Percentiles rank a stretch among this genome's conserved stretches.
Conservation (phyloP, 192 early-diverging fungal genomes). For the Mortierella claussenii region DNA sequence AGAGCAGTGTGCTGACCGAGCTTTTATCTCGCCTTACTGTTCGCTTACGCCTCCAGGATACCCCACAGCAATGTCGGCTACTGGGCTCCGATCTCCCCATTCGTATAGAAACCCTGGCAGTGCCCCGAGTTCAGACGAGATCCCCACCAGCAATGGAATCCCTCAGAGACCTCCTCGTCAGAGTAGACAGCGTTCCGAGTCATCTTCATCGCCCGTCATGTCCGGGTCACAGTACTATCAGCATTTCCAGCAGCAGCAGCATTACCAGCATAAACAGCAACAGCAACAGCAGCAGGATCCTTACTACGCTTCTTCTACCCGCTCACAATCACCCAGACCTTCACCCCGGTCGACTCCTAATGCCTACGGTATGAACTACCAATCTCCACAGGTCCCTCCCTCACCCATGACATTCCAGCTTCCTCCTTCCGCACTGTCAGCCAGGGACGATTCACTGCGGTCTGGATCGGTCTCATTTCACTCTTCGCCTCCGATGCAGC, state of each 20-base stretch:
- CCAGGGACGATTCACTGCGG: conserved; percentile 21
- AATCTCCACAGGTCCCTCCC: conserved; percentile 31
- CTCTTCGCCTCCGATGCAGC: conserved; percentile 3
- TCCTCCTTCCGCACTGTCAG: conserved; percentile 39
- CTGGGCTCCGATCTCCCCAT: conserved; percentile 35
- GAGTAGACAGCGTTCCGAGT: conserved; percentile 28
- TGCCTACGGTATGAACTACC: conserved; percentile 15
- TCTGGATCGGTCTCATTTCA: conserved; percentile 29
- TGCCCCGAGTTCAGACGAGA: conserved; percentile 29
- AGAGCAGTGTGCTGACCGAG: no score
- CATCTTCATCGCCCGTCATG: conserved; percentile 26
- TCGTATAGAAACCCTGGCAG: conserved; percentile 10
- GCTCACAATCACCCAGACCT: conserved; percentile 29
- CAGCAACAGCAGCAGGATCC: conserved; percentile 27
- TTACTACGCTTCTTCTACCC: conserved; percentile 24
- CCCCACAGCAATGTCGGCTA: conserved; percentile 2
- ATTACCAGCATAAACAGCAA: conserved; percentile 20
- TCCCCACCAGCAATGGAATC: conserved; percentile 12
- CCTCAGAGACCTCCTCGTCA: conserved; percentile 39
- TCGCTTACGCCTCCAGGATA: not conserved
- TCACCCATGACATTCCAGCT: conserved; percentile 30
- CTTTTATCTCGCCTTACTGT: not conserved
- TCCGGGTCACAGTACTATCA: conserved; percentile 28
- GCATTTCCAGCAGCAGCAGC: conserved; percentile 24
- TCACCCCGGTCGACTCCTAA: conserved; percentile 39